Percentiles rank a stretch among this genome's conserved stretches.
Evolutionary conservation across 768 basidiomycete genomes (phyloP).

Genomic region (Tylopilus subfusipes): DNA sequence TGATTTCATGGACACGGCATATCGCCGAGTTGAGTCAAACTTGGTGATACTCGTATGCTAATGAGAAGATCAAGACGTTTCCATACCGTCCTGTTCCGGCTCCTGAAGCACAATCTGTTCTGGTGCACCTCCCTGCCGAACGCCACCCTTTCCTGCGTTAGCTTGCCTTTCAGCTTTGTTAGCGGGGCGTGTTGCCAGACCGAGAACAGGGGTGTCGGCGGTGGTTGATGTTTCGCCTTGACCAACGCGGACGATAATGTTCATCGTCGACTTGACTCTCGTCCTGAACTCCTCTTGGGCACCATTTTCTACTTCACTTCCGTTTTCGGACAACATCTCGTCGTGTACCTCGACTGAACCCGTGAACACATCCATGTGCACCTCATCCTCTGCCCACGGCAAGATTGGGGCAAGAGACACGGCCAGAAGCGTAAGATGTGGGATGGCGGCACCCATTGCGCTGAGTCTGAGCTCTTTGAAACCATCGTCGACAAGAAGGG

Average conservation of each 20-base stretch:
- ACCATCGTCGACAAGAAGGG: slow-evolving; percentile 69
- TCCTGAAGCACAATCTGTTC: slow-evolving; percentile 38
- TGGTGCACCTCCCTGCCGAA: slow-evolving; percentile 4
- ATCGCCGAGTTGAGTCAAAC: background rate
- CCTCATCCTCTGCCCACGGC: slow-evolving; percentile 61
- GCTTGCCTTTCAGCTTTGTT: slow-evolving; percentile 6
- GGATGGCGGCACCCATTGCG: slow-evolving; percentile 90
- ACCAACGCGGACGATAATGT: slow-evolving; percentile 57
- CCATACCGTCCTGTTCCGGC: slow-evolving; percentile 43
- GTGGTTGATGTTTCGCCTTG: slow-evolving; percentile 45
- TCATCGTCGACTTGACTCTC: slow-evolving; percentile 68
- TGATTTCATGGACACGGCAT: background rate
- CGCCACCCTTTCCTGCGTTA: slow-evolving; percentile 8
- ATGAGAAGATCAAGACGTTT: slow-evolving; percentile 18
- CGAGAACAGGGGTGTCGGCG: slow-evolving; percentile 4
- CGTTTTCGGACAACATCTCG: slow-evolving; percentile 51
- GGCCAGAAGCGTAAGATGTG: slow-evolving; percentile 66
- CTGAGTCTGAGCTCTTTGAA: slow-evolving; percentile 72
- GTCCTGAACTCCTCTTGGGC: slow-evolving; percentile 54
- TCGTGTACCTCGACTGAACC: slow-evolving; percentile 74
- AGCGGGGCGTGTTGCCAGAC: background rate
- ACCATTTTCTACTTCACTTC: slow-evolving; percentile 55
- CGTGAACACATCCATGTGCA: slow-evolving; percentile 59
- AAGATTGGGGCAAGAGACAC: slow-evolving; percentile 71
- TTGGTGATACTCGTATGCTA: background rate